Evolutionary conservation across 257 asterid genomes (phyloP), one percentile per base, ranked within the genome.

Genomic region (Nicotiana tomentosiformis): DNA sequence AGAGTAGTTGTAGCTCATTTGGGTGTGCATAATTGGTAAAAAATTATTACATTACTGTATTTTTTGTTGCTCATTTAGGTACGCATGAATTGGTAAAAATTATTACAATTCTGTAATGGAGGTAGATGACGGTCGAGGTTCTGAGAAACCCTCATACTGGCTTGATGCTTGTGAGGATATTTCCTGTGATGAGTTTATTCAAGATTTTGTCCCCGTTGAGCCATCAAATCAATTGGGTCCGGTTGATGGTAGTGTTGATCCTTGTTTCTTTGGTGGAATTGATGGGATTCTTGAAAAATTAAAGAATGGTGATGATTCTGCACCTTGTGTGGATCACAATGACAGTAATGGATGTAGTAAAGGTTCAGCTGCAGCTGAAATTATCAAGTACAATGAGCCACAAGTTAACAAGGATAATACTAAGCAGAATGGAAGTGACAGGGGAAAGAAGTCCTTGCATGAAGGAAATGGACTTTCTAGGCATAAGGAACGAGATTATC

Each of bases 101-200:
- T 66, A 39, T 18, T 81, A 26, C 33, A 10, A 23, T 12, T 61
- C 32, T 66, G 56, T 39, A 65, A 94, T 96, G 99, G 97, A 90
- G 49, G 95, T 83, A 83, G 91, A 86, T 83, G 84, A 84, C 86
- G 89, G 77, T 90, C 77, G 88, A 74, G 90, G 53, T 76, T 81
- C 66, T 68, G 89, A 81, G 43, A 92, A 89, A 77, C 86, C 94
- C 51, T 94, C 97, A 23, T 96, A 92, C 84, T 96, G 99, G 99
- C 82, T 96, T 23, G 98, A 96, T 85, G 95, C 98, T 7, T 90
- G 94, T 23, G 99, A 94, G 92, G 99, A 95, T 72, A 89, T 91
- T 4, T 90, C 92, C 0, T 89, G 95, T 82, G 94, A 91, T 65
- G 97, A 93, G 81, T 89, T 85, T 16, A 82, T 88, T 7, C 84